Conservation (phyloP, 2,329 filamentous ascomycete genomes). For the Madurella fahalii region DNA sequence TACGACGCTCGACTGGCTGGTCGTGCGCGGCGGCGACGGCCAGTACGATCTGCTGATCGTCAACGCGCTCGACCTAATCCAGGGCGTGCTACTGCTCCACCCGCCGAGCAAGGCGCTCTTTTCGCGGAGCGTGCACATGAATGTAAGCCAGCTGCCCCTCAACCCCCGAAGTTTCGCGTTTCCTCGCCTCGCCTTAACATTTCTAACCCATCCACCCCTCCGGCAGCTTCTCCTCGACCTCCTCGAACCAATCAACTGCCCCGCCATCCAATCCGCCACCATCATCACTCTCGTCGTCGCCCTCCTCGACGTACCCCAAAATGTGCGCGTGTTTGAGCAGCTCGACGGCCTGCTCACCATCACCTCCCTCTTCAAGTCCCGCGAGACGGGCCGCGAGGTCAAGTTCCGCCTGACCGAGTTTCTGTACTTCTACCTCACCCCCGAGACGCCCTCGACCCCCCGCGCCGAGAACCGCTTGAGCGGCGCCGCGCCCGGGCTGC, state of each 20-base stretch:
- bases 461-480: slow-evolving; percentile 41
- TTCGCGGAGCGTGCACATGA: slow-evolving; percentile 89
- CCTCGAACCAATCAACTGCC: slow-evolving; percentile 86
- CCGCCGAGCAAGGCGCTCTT: slow-evolving; percentile 86
- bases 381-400: slow-evolving; percentile 78
- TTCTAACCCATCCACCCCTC: background rate
- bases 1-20: slow-evolving; percentile 76
- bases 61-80: slow-evolving; percentile 80
- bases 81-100: slow-evolving; percentile 83
- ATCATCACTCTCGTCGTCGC: slow-evolving; percentile 87
- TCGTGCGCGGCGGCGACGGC: slow-evolving; percentile 77
- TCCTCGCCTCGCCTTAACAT: background rate
- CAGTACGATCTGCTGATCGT: slow-evolving; percentile 87
- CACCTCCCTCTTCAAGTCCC: slow-evolving; percentile 87
- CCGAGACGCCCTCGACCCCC: slow-evolving; percentile 65
- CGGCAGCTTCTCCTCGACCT: slow-evolving; percentile 78
- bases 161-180: too few relatives aligned
- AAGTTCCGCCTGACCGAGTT: slow-evolving; percentile 97
- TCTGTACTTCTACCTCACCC: slow-evolving; percentile 97
- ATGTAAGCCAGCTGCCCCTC: slow-evolving; percentile 51
- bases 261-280: slow-evolving; percentile 84
- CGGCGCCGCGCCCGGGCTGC: slow-evolving; percentile 44
- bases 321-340: slow-evolving; percentile 86
- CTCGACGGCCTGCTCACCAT: slow-evolving; percentile 89
- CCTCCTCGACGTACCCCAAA: slow-evolving; percentile 78